These are phyloP conservation scores for Perkinsus marinus DNA, from an alignment of 169 alveolate species.

Conservation along the genomic window DNA sequence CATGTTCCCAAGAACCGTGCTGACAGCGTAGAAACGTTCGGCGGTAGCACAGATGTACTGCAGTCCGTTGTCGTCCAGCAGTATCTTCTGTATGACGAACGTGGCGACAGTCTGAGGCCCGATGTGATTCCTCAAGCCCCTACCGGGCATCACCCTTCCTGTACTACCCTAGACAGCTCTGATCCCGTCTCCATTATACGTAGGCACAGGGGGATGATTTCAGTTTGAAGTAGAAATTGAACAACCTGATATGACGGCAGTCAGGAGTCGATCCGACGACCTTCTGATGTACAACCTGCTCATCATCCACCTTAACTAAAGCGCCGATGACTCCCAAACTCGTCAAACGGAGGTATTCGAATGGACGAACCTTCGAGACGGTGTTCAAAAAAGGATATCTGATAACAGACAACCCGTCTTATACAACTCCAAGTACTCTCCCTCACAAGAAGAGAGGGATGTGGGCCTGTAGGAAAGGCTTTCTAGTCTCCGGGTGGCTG, in stretches of 20 bases:
- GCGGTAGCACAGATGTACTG: constrained; percentile 90
- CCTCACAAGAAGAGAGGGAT: constrained; percentile 78
- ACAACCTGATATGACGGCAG: constrained; percentile 46
- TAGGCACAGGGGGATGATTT: constrained; percentile 92
- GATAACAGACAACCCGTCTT: no score
- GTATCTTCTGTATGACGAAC: constrained; percentile 91
- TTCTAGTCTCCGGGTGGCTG: constrained; percentile 91
- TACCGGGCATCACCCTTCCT: no score
- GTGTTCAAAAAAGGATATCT: constrained; percentile 91
- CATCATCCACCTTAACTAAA: constrained; percentile 74
- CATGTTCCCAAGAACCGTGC: constrained; percentile 84
- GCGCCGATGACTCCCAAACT: constrained; percentile 99
- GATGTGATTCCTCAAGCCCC: not conserved
- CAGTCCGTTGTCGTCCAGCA: constrained; percentile 88
- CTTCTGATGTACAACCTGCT: not conserved
- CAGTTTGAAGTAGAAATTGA: constrained; percentile 82
- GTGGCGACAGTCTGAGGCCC: constrained; percentile 70
- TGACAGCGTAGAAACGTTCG: constrained; percentile 92
- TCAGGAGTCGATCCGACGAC: not conserved
- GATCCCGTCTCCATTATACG: constrained; percentile 98
- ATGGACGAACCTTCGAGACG: constrained; percentile 79
- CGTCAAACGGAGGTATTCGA: constrained; percentile 92
- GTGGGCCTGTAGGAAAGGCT: constrained; percentile 84
- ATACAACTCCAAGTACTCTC: no score
- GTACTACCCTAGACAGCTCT: constrained; percentile 86